These are phyloP conservation scores for Boletus rex-veris DNA, from an alignment of 768 basidiomycete genomes.

Conservation along the genomic window DNA sequence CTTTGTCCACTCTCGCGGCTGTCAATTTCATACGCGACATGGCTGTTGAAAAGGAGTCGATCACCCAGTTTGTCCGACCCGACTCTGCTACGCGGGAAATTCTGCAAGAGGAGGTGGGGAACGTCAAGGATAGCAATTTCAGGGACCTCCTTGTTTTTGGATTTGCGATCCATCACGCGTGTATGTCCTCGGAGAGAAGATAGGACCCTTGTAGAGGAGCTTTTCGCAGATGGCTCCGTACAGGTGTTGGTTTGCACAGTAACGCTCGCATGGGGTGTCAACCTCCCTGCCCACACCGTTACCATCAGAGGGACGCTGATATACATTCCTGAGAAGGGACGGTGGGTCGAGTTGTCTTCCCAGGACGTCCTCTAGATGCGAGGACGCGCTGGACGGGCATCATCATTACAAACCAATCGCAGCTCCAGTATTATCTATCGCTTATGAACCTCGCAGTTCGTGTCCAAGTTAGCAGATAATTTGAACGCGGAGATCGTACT, in stretches of 20 bases:
- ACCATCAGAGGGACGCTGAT: slow-evolving; percentile 99
- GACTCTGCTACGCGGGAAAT: slow-evolving; percentile 92
- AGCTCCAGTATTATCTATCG: slow-evolving; percentile 94
- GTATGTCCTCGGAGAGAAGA: slow-evolving; percentile 93
- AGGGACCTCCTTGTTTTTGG: slow-evolving; percentile 93
- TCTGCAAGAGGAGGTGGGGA: slow-evolving; percentile 75
- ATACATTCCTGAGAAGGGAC: slow-evolving; percentile 97
- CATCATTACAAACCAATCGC: slow-evolving; percentile 96
- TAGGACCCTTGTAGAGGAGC: slow-evolving; percentile 86
- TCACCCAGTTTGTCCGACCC: slow-evolving; percentile 92
- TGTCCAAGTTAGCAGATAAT: slow-evolving; percentile 89
- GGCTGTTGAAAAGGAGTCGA: slow-evolving; percentile 95
- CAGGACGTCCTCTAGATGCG: slow-evolving; percentile 99
- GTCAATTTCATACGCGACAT: slow-evolving; percentile 90
- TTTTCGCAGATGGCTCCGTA: slow-evolving; percentile 88
- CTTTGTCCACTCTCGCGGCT: slow-evolving; percentile 95
- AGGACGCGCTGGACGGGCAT: slow-evolving; percentile 96
- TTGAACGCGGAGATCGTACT: slow-evolving; percentile 96
- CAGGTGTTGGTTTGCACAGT: slow-evolving; percentile 97
- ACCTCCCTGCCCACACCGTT: slow-evolving; percentile 94
- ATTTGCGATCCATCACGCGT: slow-evolving; percentile 97
- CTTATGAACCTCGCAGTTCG: slow-evolving; percentile 93
- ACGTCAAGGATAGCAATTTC: slow-evolving; percentile 79
- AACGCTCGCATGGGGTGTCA: slow-evolving; percentile 99
- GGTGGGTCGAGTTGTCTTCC: slow-evolving; percentile 92